Conservation (phyloP, 164 flowering plant genomes). For the Euptelea pleiosperma region DNA sequence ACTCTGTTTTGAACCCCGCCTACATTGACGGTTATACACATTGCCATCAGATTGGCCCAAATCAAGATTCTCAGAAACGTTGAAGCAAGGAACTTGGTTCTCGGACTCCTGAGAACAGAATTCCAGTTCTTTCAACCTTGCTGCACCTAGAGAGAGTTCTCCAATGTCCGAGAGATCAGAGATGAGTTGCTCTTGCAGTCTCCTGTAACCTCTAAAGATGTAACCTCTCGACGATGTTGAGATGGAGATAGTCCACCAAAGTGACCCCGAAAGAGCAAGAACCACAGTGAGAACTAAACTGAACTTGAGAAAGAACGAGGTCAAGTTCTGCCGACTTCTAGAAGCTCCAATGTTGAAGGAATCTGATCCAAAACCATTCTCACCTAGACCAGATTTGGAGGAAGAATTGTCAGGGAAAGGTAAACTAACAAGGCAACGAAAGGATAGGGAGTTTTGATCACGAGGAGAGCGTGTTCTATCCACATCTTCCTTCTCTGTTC, state of each 20-base stretch:
- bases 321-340: slow-evolving; percentile 52
- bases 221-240: slow-evolving; percentile 56
- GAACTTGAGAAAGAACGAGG: slow-evolving; percentile 42
- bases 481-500: slow-evolving; percentile 41
- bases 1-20: slow-evolving; percentile 31
- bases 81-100: slow-evolving; percentile 84
- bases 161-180: slow-evolving; percentile 80
- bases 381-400: slow-evolving; percentile 40
- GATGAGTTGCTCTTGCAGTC: slow-evolving; percentile 76
- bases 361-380: slow-evolving; percentile 66
- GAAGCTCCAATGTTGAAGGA: slow-evolving; percentile 35
- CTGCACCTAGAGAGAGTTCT: slow-evolving; percentile 62
- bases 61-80: slow-evolving; percentile 53
- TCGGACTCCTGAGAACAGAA: slow-evolving; percentile 64
- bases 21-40: slow-evolving; percentile 60
- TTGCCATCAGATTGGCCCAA: slow-evolving; percentile 42
- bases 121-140: slow-evolving; percentile 68
- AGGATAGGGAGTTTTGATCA: slow-evolving; percentile 32
- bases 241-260: slow-evolving; percentile 87
- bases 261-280: slow-evolving; percentile 74
- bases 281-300: slow-evolving; percentile 60
- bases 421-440: slow-evolving; percentile 38
- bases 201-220: slow-evolving; percentile 57
- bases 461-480: slow-evolving; percentile 35
- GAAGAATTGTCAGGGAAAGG: slow-evolving; percentile 39